Evolutionary conservation across 2,329 filamentous ascomycete genomes (phyloP), one percentile per base, ranked within the genome.

Genomic region (Colletotrichum truncatum): DNA sequence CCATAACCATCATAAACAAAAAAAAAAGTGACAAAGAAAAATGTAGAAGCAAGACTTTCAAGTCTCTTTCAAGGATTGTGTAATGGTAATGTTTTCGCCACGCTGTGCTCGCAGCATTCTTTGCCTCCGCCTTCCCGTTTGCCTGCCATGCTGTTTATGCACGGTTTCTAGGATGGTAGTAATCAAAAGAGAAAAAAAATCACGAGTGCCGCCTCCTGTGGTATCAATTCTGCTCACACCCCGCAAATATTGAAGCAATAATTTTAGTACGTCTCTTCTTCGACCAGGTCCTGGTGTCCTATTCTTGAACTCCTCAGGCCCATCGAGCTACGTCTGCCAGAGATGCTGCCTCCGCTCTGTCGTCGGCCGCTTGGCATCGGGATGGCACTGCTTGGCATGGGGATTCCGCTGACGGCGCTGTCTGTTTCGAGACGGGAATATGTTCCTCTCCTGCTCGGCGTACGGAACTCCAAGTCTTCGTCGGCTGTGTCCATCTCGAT

Each of bases 381-480:
- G 16, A 87, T 84, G 16, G 74, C 76, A 69, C 81, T 85, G 9
- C 71, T 70, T 18, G 81, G 80, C 28, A 70, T 70, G 8, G 81
- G 80, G 23, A 84, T 84, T 39, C 76, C 76, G 53, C 74, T 81
- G 10, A 71, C 70, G 16, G 70, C 73, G 18, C 73, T 75, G 10
- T 84, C 82, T 23, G 76, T 66, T 46, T 86, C 85, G 30, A 80
- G 76, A 66, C 81, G 82, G 43, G 82, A 84, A 67, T 84, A 87
- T 3, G 83, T 87, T 6, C 84, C 83, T 18, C 85, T 79, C 48
- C 86, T 81, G 72, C 84, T 88, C 1, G 86, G 85, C n/a, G 84
- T 87, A 26, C 81, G 80, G 28, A 78, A 72, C 10, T 81, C 79
- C 38, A 70, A 70, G 30, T 82, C 80, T 26, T 78, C 76, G 66